Conservation (phyloP, 768 basidiomycete genomes). For the Cystofilobasidium bisporidii region DNA sequence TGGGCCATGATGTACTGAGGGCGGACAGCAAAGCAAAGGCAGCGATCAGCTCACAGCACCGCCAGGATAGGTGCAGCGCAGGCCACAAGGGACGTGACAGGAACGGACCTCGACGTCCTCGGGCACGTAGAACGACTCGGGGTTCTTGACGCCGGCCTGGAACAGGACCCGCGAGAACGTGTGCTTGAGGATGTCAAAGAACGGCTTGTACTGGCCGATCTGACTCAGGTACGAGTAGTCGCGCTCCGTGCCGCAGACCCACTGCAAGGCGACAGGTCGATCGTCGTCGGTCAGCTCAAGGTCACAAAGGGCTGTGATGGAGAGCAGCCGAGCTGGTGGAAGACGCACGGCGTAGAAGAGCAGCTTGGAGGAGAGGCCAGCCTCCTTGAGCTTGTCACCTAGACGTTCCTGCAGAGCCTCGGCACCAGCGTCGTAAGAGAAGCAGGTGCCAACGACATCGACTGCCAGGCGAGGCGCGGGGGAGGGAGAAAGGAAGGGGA, state of each 20-base stretch:
- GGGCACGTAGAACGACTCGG: conserved; percentile 30
- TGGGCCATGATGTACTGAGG: conserved; percentile 29
- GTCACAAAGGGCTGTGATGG: not conserved
- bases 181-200: conserved; percentile 30
- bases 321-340: too few relatives aligned
- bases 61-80: not conserved
- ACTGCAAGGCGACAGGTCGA: too few relatives aligned
- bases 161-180: conserved; percentile 32
- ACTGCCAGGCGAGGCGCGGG: too few relatives aligned
- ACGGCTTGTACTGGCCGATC: conserved; percentile 35
- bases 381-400: conserved; percentile 31
- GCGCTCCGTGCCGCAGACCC: conserved; percentile 33
- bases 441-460: conserved; percentile 33
- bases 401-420: conserved; percentile 31
- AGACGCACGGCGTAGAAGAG: conserved; percentile 32
- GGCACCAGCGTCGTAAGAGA: conserved; percentile 34
- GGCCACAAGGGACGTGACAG: not conserved
- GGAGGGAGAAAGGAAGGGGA: too few relatives aligned
- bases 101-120: conserved; percentile 30
- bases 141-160: conserved; percentile 32
- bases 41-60: too few relatives aligned
- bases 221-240: conserved; percentile 31
- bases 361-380: conserved; percentile 32
- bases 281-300: too few relatives aligned
- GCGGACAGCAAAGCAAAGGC: not conserved